Evolutionary conservation across 176 grass and related monocot genomes (phyloP), one percentile per base, ranked within the genome.

Genomic region (Guadua angustifolia): DNA sequence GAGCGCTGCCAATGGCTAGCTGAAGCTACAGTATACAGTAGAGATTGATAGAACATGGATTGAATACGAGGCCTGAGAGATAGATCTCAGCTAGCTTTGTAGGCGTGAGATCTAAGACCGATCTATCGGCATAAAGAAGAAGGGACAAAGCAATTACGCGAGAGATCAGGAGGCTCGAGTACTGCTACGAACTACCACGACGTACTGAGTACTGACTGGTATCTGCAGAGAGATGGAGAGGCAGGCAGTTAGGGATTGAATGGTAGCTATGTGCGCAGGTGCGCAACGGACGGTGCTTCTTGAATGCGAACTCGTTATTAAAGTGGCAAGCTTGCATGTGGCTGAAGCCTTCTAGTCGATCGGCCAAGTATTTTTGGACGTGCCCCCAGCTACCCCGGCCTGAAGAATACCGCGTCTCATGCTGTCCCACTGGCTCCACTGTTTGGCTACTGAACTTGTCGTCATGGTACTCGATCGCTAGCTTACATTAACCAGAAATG

Each of bases 191-290:
- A n/a, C n/a, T n/a, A n/a, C 66, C 1, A 22, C 24, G 52, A 44
- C 67, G 66, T 70, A 70, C 67, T 29, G 29, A 29, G 35, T 36
- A 36, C 35, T 4, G 6, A 42, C 40, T 0, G 44, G 19, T 35
- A 69, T 22, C n/a, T n/a, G n/a, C 51, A 5, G 50, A 32, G 64
- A 39, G 62, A 50, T n/a, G 67, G 61, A 16, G 65, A 78, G 81
- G 81, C 71, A 69, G 89, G 90, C 77, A 35, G 86, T 90, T 94
- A 85, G 89, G 90, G 92, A 86, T 90, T 92, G 94, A 97, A 97
- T 85, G 94, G 85, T 90, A 89, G 94, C 90, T 97, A 92, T 79
- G 78, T 39, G 33, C 51, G 81, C 43, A 19, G 51, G 63, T 16
- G 25, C 69, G 70, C 77, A 40, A 29, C 47, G 62, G 80, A 83